Base-by-base conservation (phyloP, 2,329 filamentous ascomycete species). In the Biscogniauxia sp. region DNA sequence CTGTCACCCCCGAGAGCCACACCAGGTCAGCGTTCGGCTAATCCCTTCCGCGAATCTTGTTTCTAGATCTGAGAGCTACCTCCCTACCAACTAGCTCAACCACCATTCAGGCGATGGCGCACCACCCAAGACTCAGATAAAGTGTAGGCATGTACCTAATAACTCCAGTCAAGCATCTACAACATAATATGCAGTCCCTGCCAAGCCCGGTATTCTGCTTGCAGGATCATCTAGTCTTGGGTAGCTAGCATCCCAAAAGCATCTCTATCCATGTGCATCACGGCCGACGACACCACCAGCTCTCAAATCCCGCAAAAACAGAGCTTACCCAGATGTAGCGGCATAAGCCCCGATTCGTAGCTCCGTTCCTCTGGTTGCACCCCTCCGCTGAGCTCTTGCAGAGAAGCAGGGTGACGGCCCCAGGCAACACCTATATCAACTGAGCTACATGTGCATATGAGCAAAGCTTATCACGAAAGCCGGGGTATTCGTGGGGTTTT, bases 321-420 rank as follows among this genome's bases (percentile, higher is more conserved):
- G 37, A n/a, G 37, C 37, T 45, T 45, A 13, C 11, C 15, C 6
- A 17, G 37, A 45, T 55, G 37, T 51, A 20, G 53, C 50, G 58
- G 55, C 56, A 54, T 23, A 45, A 26, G 45, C 49, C 53, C 63
- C 57, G 61, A 60, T 65, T 63, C 51, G 57, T 19, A 23, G 54
- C 49, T 32, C 54, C 37, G 55, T n/a, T 41, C 41, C 51, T 28
- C 11, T 9, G 53, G 28, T 37, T 54, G 26, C 53, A 54, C 20
- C 8, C 20, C 53, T 19, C 17, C 17, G 25, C 32, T 26, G 7
- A 54, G 23, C 25, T 28, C 15, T 19, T 51, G 50, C 50, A 51
- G 19, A 51, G 19, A 51, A 20, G 28, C 50, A 20, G 50, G 50
- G 26, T 41, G 53, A 54, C 17, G 53, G 19, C 17, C 45, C 52